Evolutionary conservation across 129 eudicot genomes (phyloP).

Genomic region (carrot (Daucus carota)): DNA sequence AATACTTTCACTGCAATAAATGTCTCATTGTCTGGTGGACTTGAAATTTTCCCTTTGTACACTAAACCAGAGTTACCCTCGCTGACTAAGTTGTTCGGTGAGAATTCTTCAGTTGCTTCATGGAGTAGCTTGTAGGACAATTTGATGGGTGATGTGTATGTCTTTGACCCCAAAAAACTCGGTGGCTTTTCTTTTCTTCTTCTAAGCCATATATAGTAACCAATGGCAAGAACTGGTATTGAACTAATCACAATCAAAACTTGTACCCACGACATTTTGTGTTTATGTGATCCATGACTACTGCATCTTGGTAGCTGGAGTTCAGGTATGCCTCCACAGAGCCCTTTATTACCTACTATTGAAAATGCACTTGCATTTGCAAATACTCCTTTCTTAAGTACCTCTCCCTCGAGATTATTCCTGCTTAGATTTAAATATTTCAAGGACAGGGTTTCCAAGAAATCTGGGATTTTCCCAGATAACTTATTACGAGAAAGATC

Average conservation of each 20-base stretch:
- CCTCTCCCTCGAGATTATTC: slow-evolving; percentile 8
- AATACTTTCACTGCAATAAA: slow-evolving; percentile 44
- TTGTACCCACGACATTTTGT: background rate
- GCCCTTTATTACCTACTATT: slow-evolving; percentile 6
- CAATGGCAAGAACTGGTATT: background rate
- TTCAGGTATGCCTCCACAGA: slow-evolving; percentile 3
- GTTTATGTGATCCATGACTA: background rate
- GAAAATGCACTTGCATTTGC: slow-evolving; percentile 9
- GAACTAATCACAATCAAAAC: background rate
- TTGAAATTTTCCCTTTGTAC: slow-evolving; percentile 21
- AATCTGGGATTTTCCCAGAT: background rate
- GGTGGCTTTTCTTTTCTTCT: too few relatives aligned
- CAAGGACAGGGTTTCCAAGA: background rate
- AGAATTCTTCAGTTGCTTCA: slow-evolving; percentile 43
- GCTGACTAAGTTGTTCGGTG: slow-evolving; percentile 26
- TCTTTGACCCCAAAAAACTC: background rate
- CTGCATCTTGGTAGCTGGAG: background rate
- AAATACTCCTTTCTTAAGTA: background rate
- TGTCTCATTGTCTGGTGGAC: background rate
- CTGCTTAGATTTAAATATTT: background rate
- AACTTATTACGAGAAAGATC: slow-evolving; percentile 8
- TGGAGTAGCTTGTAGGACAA: slow-evolving; percentile 29
- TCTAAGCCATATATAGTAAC: background rate
- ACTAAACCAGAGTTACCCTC: slow-evolving; percentile 27
- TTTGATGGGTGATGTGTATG: background rate